Evolutionary conservation across 129 eudicot species (phyloP).

Genomic region (Glebionis coronaria): DNA sequence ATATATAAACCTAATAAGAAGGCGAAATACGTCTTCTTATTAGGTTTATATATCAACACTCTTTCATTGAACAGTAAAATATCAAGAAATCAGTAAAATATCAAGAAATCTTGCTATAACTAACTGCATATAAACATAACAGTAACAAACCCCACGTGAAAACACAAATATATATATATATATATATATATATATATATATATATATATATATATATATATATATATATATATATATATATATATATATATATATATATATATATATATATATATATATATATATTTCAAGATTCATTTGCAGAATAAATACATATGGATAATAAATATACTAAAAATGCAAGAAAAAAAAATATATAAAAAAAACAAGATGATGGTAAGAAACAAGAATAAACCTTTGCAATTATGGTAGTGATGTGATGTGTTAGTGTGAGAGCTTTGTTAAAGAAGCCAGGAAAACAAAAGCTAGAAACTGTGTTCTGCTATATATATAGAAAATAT

Average conservation of each 20-base stretch:
- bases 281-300: not conserved
- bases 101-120: not conserved
- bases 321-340: not conserved
- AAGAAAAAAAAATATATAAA: not conserved
- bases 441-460: too few species aligned
- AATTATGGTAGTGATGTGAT: not conserved
- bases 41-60: too few species aligned
- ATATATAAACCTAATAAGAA: too few species aligned
- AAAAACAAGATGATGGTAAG: not conserved
- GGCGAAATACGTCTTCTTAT: too few species aligned
- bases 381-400: not conserved
- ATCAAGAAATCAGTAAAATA: not conserved
- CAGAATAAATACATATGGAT: not conserved
- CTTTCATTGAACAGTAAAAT: too few species aligned
- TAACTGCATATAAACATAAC: slow-evolving; percentile 8
- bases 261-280: too few species aligned
- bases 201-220: too few species aligned
- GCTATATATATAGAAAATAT: too few species aligned
- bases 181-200: too few species aligned
- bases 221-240: too few species aligned
- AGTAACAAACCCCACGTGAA: slow-evolving; percentile 4
- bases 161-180: not conserved
- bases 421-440: too few species aligned
- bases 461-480: not conserved
- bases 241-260: too few species aligned